phyloP scores from a whole-genome alignment of 129 eudicot genomes.

The Cynara cardunculus region DNA sequence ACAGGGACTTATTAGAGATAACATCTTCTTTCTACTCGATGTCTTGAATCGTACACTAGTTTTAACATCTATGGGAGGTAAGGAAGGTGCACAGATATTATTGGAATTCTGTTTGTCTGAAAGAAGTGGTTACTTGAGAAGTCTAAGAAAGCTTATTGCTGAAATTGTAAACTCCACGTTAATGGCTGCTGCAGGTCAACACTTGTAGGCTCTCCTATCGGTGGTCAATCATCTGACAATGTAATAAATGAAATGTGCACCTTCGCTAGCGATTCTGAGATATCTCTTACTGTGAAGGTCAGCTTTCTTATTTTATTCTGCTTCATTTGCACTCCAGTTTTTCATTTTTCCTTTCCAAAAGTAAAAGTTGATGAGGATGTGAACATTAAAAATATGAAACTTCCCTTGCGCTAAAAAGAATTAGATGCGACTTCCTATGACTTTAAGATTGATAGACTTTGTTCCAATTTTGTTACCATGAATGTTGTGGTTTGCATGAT shows the following conservation, averaged over 20 bases:
- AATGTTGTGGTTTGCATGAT: no score
- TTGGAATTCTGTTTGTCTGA: neutral
- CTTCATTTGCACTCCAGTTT: neutral
- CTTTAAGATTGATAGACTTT: neutral
- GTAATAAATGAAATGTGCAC: constrained; percentile 46
- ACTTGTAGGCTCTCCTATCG: constrained; percentile 51
- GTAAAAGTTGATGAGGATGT: neutral
- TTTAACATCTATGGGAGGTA: neutral
- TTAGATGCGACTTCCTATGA: neutral
- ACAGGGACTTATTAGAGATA: neutral
- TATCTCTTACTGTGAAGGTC: constrained; percentile 51
- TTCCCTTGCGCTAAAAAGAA: neutral
- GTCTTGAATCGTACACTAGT: neutral
- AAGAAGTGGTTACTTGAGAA: neutral
- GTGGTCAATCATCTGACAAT: constrained; percentile 53
- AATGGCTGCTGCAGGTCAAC: constrained; percentile 56
- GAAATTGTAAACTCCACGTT: neutral
- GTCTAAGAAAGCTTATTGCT: neutral
- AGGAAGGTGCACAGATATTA: neutral
- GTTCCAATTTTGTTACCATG: neutral
- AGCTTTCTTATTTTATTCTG: constrained; percentile 5
- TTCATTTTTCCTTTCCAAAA: no score
- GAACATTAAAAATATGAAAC: neutral
- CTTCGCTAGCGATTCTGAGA: constrained; percentile 42
- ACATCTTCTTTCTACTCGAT: neutral